Evolutionary conservation across 768 basidiomycete genomes (phyloP).

Genomic region (Brasilioporus rufonigricans): DNA sequence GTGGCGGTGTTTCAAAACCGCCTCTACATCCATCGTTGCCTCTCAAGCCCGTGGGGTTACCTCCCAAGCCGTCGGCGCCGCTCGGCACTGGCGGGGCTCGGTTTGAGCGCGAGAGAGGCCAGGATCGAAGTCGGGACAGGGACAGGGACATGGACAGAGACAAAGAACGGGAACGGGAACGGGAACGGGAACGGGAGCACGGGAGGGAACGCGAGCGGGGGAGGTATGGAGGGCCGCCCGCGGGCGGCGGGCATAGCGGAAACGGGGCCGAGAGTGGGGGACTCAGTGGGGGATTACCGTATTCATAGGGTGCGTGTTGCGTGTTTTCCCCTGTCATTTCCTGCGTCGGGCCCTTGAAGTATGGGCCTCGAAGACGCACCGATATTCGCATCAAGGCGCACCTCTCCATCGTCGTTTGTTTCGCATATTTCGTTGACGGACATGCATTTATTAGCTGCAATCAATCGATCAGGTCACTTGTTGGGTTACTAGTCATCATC

Average conservation of each 20-base stretch:
- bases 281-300: slow-evolving; percentile 27
- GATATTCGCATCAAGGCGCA: too few species aligned
- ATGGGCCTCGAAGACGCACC: too few species aligned
- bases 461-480: slow-evolving; percentile 14
- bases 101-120: slow-evolving; percentile 16
- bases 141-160: neutral
- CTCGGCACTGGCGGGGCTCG: slow-evolving; percentile 15
- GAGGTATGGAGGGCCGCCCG: slow-evolving; percentile 9
- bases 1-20: slow-evolving; percentile 3
- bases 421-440: slow-evolving; percentile 13
- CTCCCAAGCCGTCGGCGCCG: slow-evolving; percentile 17
- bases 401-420: slow-evolving; percentile 4
- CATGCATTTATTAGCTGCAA: slow-evolving; percentile 19
- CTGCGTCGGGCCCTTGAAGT: neutral
- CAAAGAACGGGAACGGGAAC: too few species aligned
- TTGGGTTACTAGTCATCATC: slow-evolving; percentile 12
- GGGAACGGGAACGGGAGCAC: neutral
- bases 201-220: slow-evolving; percentile 23
- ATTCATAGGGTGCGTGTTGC: slow-evolving; percentile 24
- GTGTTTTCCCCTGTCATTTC: neutral
- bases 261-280: slow-evolving; percentile 8
- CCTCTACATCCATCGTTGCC: slow-evolving; percentile 21
- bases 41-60: slow-evolving; percentile 17
- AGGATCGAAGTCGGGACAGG: slow-evolving; percentile 5
- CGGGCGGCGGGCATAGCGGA: slow-evolving; percentile 6